Evolutionary conservation across 805 yeast genomes (phyloP).

Genomic region (Candida taoyuanica): DNA sequence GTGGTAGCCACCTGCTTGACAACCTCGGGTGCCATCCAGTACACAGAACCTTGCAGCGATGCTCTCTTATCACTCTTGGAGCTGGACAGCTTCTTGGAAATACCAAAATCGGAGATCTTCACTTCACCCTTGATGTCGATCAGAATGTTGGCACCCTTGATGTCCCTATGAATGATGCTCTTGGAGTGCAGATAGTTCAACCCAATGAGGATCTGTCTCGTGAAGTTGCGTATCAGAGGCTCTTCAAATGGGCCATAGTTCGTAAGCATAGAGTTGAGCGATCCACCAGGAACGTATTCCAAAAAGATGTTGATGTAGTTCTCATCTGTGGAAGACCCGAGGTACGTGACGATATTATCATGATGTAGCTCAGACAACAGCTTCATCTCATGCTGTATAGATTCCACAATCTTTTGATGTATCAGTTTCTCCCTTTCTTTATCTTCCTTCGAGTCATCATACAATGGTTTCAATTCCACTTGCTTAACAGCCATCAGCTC

Average conservation of each 20-base stretch:
- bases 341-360: slow-evolving; percentile 86
- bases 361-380: slow-evolving; percentile 77
- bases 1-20: slow-evolving; percentile 91
- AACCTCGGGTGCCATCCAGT: slow-evolving; percentile 99
- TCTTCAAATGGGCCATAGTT: slow-evolving; percentile 81
- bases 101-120: slow-evolving; percentile 84
- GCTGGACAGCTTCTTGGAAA: slow-evolving; percentile 58
- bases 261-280: slow-evolving; percentile 62
- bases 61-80: slow-evolving; percentile 50
- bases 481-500: slow-evolving; percentile 97
- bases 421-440: slow-evolving; percentile 27
- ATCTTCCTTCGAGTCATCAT: slow-evolving; percentile 27
- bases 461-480: slow-evolving; percentile 58
- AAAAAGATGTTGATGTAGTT: slow-evolving; percentile 71
- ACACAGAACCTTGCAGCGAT: slow-evolving; percentile 90
- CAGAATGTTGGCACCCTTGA: slow-evolving; percentile 82
- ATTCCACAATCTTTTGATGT: slow-evolving; percentile 62
- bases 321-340: slow-evolving; percentile 80
- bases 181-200: slow-evolving; percentile 68
- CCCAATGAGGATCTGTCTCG: slow-evolving; percentile 73
- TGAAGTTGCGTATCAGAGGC: slow-evolving; percentile 64
- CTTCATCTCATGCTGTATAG: slow-evolving; percentile 76
- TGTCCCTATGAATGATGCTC: slow-evolving; percentile 79
- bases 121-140: slow-evolving; percentile 78
- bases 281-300: slow-evolving; percentile 72